Evolutionary conservation across 2,329 filamentous ascomycete species (phyloP).

Genomic region (Pseudogymnoascus pannorum): DNA sequence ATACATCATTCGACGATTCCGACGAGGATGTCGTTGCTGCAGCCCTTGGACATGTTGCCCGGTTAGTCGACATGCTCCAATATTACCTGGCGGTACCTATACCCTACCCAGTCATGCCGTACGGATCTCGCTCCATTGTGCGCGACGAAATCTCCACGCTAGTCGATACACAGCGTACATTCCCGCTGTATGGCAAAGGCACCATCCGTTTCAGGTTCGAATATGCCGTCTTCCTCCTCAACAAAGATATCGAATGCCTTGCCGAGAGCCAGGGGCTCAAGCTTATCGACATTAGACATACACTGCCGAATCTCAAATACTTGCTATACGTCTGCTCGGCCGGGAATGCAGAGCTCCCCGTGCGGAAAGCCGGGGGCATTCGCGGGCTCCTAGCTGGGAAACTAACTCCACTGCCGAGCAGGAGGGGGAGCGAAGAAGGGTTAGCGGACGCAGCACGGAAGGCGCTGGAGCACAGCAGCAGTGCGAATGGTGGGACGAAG

Average conservation of each 20-base stretch:
- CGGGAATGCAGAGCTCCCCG: conserved; percentile 57
- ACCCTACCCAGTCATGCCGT: conserved; percentile 69
- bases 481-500: conserved; percentile 14
- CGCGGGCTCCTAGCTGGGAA: conserved; percentile 47
- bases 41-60: conserved; percentile 71
- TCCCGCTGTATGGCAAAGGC: conserved; percentile 70
- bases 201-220: conserved; percentile 84
- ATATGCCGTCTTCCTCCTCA: conserved; percentile 92
- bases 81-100: conserved; percentile 74
- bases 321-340: conserved; percentile 83
- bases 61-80: conserved; percentile 67
- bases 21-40: conserved; percentile 70
- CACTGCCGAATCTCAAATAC: conserved; percentile 88
- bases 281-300: conserved; percentile 84
- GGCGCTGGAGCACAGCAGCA: conserved; percentile 23
- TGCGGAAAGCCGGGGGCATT: conserved; percentile 54
- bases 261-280: conserved; percentile 62
- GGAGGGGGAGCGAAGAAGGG: conserved; percentile 24
- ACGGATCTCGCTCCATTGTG: conserved; percentile 68
- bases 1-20: conserved; percentile 65
- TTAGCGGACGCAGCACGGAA: conserved; percentile 21
- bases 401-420: conserved; percentile 18
- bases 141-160: conserved; percentile 64
- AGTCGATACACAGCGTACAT: conserved; percentile 48
- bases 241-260: conserved; percentile 80